phyloP scores from a whole-genome alignment of 2,329 filamentous ascomycete species.

The Diaporthe sp. region DNA sequence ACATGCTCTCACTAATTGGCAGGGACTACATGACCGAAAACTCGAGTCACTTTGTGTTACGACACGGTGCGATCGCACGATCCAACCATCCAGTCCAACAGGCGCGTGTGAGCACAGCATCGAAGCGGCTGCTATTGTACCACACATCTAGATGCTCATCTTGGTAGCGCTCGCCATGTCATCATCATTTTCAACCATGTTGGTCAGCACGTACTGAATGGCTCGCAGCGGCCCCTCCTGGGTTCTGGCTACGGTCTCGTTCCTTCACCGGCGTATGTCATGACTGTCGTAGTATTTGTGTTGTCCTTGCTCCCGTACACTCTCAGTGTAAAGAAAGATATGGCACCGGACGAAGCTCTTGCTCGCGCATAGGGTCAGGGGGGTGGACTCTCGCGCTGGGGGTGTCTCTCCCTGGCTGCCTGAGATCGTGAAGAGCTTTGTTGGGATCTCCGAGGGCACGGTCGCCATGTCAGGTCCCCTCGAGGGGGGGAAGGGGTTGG shows the following conservation, averaged over 20 bases:
- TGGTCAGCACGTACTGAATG: neutral
- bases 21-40: too few relatives aligned
- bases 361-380: conserved; percentile 34
- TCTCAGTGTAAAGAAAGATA: too few relatives aligned
- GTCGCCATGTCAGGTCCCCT: conserved; percentile 29
- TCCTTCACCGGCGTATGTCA: neutral
- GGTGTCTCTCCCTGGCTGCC: conserved; percentile 36
- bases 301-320: neutral
- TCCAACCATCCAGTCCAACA: neutral
- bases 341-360: conserved; percentile 30
- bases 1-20: neutral
- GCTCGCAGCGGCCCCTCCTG: neutral
- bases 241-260: neutral
- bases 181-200: neutral
- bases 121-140: neutral
- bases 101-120: neutral
- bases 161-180: too few relatives aligned
- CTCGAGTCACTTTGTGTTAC: neutral
- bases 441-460: conserved; percentile 35
- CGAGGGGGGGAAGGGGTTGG: too few relatives aligned
- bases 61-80: neutral
- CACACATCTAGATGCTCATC: neutral
- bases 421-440: conserved; percentile 29
- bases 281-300: neutral
- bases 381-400: conserved; percentile 35